Evolutionary conservation across 1,284 basidiomycete genomes (phyloP), one percentile per base, ranked within the genome.

Genomic region (Cutaneotrichosporon dermatis): DNA sequence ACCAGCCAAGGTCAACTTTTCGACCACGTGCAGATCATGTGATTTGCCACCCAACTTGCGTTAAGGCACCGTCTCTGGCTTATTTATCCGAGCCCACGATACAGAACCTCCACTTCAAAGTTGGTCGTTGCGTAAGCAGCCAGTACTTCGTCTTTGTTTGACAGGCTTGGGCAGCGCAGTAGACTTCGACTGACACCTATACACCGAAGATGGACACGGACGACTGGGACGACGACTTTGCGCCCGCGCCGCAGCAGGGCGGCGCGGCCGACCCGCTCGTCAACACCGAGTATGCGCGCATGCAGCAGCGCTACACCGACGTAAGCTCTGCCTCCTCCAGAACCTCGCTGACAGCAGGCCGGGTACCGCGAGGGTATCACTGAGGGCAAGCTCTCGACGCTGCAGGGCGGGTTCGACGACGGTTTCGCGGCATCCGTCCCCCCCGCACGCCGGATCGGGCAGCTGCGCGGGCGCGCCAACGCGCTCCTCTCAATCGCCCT

Each of bases 321-420:
- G 77, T 79, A 57, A 58, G 76, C 70, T 13, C 16, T 46, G 16
- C 45, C 45, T 12, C 5, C 8, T 10, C 36, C 4, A n/a, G n/a
- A n/a, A n/a, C n/a, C 3, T 6, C 33, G 15, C 54, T 48, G 25
- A 49, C 54, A 1, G 4, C 58, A 83, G 82, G 80, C 80, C 0
- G 82, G 82, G 2, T 83, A 83, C 61, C 72, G 82, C 54, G 82
- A 83, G 69, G 82, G 82, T 25, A 83, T 83, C 64, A 82, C 79
- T 1, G 76, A 78, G 6, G 82, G 82, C 46, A 83, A 83, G 66
- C 74, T 80, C 11, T 64, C 77, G 3, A 79, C 79, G 2, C 73
- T 83, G 1, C 82, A 83, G 66, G 53, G 67, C 33, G 82, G 82
- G 6, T 83, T 83, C 58, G 82, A 83, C 66, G 62, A 72, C 46